Evolutionary conservation across 78 protist species (phyloP), one percentile per base, ranked within the genome.

Genomic region (Chrysochromulina tobinii): DNA sequence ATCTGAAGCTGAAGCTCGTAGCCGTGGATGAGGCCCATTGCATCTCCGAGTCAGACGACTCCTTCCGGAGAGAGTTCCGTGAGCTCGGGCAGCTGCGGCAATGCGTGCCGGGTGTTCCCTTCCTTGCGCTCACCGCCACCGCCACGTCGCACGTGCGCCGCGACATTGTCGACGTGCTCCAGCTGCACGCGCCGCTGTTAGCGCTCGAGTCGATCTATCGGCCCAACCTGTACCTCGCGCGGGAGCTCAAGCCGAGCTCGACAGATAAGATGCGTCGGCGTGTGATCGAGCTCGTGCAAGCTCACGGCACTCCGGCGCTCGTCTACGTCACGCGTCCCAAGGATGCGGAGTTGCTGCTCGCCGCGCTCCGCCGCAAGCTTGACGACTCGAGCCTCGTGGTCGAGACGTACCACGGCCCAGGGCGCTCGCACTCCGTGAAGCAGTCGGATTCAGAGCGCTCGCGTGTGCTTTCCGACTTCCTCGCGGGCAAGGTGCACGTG

Each of bases 21-120:
- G 94, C 77, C 48, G 91, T 93, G 3, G 94, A 93, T 61, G 94
- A 93, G 61, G 91, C 89, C 17, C 94, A 93, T 68, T 93, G 94
- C 73, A 7, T 67, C 89, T 12, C 51, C 58, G 83, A 12, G 57
- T 27, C 8, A 99, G 99, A 99, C 27, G 97, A 97, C 91, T 98
- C 97, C 85, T 99, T 98, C 85, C 94, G 99, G 17, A 95, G 96
- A 14, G 98, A 94, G 64, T 98, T 97, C 25, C 73, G 8, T 0
- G 1, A 18, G 73, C n/a, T 67, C 9, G n/a, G 73, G 11, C 38
- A 25, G 7, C n/a, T 67, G 38, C 73, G 73, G 7, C 48, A 67
- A 8, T 38, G 73, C 48, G 61, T 68, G n/a, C 93, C 96, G 14
- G 18, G n/a, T 73, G 96, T 95, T 12, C 97, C 97, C 51, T 21